phyloP scores from a whole-genome alignment of 805 yeast genomes.

The Teunomyces gatunensis region DNA sequence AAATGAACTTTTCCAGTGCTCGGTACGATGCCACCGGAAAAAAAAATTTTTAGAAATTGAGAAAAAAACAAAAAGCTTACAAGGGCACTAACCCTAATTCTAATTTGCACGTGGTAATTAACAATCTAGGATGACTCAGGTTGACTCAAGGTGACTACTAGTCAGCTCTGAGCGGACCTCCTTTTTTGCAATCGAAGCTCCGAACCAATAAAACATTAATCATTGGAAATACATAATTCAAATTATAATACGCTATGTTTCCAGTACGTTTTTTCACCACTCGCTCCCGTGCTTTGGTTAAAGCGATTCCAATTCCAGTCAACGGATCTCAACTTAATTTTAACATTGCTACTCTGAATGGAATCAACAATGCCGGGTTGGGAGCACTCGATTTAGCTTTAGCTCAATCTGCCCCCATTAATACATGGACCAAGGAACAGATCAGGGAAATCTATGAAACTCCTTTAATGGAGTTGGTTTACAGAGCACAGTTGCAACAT shows the following conservation, averaged over 20 bases:
- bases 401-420: constrained; percentile 15
- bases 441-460: constrained; percentile 59
- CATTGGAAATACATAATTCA: background rate
- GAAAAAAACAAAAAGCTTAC: background rate
- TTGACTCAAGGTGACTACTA: constrained; percentile 4
- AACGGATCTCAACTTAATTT: constrained; percentile 8
- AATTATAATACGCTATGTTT: background rate
- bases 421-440: constrained; percentile 60
- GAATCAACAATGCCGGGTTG: background rate
- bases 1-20: background rate
- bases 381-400: constrained; percentile 11
- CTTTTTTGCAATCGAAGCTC: background rate
- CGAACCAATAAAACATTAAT: background rate
- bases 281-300: background rate
- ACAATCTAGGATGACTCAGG: constrained; percentile 3
- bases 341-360: constrained; percentile 6
- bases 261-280: background rate
- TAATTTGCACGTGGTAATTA: background rate
- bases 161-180: background rate
- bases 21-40: background rate
- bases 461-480: constrained; percentile 62
- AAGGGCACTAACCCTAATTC: background rate
- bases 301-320: background rate
- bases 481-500: constrained; percentile 63
- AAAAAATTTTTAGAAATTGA: background rate